These are phyloP conservation scores for Sporothrix mexicana DNA, from an alignment of 2,329 filamentous ascomycete species.

Conservation along the genomic window DNA sequence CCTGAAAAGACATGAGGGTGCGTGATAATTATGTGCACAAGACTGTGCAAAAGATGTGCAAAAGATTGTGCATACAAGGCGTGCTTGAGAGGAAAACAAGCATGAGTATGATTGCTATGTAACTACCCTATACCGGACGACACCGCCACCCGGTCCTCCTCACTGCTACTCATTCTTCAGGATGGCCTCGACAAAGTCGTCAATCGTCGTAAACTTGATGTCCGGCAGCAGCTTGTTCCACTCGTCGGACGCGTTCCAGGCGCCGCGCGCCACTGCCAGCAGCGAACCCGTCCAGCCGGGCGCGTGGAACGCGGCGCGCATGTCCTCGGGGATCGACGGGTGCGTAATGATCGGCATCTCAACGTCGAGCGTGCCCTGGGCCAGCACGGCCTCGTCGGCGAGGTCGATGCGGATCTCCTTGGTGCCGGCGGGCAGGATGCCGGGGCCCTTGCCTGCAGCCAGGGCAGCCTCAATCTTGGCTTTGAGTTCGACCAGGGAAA, in stretches of 20 bases:
- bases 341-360: constrained; percentile 50
- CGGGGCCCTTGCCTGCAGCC: constrained; percentile 5
- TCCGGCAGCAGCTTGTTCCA: constrained; percentile 54
- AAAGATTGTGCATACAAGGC: too few relatives aligned
- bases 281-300: constrained; percentile 51
- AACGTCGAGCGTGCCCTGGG: constrained; percentile 49
- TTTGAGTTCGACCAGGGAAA: constrained; percentile 48
- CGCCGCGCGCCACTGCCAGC: constrained; percentile 49
- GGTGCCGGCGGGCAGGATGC: not conserved
- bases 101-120: not conserved
- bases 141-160: not conserved
- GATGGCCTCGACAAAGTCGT: constrained; percentile 49
- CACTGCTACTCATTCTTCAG: not conserved
- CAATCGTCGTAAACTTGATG: constrained; percentile 49
- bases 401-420: constrained; percentile 46
- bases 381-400: constrained; percentile 55
- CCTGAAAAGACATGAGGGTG: too few relatives aligned
- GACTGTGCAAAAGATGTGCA: too few relatives aligned
- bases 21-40: too few relatives aligned
- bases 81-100: too few relatives aligned
- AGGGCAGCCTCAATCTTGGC: constrained; percentile 44
- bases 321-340: constrained; percentile 45
- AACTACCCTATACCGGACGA: not conserved
- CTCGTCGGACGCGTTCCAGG: constrained; percentile 52
- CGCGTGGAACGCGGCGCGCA: constrained; percentile 45